A percentile compares a stretch with the other conserved stretches of the same genome.
phyloP scores from a whole-genome alignment of 2,329 filamentous ascomycete species.

The Penicillium frequentans region DNA sequence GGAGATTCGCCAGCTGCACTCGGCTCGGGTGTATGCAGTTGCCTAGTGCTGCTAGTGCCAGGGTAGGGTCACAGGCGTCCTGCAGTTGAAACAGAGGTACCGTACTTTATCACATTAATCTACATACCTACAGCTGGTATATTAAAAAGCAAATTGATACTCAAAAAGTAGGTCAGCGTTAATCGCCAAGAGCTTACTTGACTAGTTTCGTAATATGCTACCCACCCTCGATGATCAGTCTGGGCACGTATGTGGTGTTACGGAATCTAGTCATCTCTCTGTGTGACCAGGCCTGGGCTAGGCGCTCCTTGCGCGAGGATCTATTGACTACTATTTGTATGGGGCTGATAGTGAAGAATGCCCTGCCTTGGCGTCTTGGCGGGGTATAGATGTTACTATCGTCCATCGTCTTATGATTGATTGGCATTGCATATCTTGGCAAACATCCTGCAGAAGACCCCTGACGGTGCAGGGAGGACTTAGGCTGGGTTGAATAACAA shows the following conservation, averaged over 20 bases:
- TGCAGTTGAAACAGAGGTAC: too few relatives aligned
- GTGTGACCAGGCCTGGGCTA: not conserved
- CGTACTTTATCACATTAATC: too few relatives aligned
- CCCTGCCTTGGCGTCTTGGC: constrained; percentile 3
- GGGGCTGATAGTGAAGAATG: not conserved
- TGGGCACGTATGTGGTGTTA: not conserved
- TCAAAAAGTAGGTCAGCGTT: not conserved
- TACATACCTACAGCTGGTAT: too few relatives aligned
- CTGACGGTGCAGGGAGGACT: not conserved
- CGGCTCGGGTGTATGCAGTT: not conserved
- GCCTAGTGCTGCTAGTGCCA: not conserved
- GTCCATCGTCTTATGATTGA: not conserved
- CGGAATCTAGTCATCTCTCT: not conserved
- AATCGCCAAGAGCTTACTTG: not conserved
- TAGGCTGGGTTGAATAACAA: not conserved
- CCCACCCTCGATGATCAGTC: not conserved
- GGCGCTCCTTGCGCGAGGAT: not conserved
- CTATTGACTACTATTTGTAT: constrained; percentile 3
- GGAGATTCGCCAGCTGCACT: not conserved
- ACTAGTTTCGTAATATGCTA: not conserved
- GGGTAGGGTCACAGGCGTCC: not conserved
- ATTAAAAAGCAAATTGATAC: not conserved
- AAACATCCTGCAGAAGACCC: not conserved
- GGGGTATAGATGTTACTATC: not conserved
- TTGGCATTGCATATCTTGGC: not conserved